Conservation (phyloP, 768 basidiomycete species). For the Phylloporus arenicola region DNA sequence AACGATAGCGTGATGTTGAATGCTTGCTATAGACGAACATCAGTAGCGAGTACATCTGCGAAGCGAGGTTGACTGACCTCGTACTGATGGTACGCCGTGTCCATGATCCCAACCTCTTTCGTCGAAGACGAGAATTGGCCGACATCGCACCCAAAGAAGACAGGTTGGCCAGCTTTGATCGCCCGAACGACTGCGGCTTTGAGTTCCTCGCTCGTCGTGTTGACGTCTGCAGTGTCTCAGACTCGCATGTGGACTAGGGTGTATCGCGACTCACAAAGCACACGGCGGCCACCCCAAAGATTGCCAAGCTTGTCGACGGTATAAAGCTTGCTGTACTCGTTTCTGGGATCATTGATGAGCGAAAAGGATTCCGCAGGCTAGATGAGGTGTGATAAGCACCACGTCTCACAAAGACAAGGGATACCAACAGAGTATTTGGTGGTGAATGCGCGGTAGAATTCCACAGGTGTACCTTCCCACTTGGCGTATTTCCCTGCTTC, state of each 20-base stretch:
- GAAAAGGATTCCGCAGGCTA: slow-evolving; percentile 79
- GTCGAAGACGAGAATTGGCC: slow-evolving; percentile 72
- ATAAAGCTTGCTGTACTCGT: slow-evolving; percentile 75
- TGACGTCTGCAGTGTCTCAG: slow-evolving; percentile 58
- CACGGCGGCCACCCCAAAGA: slow-evolving; percentile 79
- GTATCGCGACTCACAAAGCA: slow-evolving; percentile 57
- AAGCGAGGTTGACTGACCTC: slow-evolving; percentile 41
- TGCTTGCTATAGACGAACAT: slow-evolving; percentile 48
- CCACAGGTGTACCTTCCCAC: slow-evolving; percentile 77
- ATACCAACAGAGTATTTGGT: slow-evolving; percentile 48
- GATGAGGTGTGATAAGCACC: not conserved
- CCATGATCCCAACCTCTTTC: slow-evolving; percentile 71
- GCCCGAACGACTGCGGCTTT: slow-evolving; percentile 79
- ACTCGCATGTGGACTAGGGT: not conserved
- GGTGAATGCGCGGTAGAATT: slow-evolving; percentile 70
- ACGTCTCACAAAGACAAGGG: not conserved
- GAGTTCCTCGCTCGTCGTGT: slow-evolving; percentile 76
- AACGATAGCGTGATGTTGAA: slow-evolving; percentile 78
- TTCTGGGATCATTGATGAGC: slow-evolving; percentile 91
- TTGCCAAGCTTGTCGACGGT: slow-evolving; percentile 93
- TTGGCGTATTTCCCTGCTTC: slow-evolving; percentile 65
- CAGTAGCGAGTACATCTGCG: not conserved
- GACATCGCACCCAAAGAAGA: slow-evolving; percentile 97
- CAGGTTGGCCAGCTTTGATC: slow-evolving; percentile 82
- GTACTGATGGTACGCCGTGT: slow-evolving; percentile 74